A percentile compares a stretch with the other conserved stretches of the same genome.
Evolutionary conservation across 805 yeast genomes (phyloP).

Genomic region (Barnettozyma populi): DNA sequence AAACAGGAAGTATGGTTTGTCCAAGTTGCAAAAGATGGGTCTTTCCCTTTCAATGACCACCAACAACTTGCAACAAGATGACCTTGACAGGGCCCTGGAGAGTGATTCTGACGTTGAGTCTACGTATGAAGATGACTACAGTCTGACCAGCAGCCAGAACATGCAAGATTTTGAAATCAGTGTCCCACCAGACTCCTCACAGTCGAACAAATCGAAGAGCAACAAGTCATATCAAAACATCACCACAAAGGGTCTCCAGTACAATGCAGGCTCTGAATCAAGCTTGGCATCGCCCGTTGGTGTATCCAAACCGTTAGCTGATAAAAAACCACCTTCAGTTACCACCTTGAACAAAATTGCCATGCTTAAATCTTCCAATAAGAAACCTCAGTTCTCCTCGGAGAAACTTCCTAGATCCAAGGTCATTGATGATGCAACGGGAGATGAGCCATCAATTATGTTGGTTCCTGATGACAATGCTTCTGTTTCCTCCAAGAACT

Average conservation of each 20-base stretch:
- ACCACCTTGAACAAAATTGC: slow-evolving; percentile 12
- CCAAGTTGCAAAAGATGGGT: slow-evolving; percentile 71
- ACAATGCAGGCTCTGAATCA: background rate
- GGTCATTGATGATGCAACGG: slow-evolving; percentile 62
- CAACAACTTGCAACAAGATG: slow-evolving; percentile 37
- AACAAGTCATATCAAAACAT: background rate
- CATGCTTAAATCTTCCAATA: slow-evolving; percentile 18
- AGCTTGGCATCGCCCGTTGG: background rate
- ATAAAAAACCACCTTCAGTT: slow-evolving; percentile 3
- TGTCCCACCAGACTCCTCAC: background rate
- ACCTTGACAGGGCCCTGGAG: slow-evolving; percentile 17
- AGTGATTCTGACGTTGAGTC: slow-evolving; percentile 27
- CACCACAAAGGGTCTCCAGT: background rate
- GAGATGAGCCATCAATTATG: slow-evolving; percentile 58
- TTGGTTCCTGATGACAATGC: slow-evolving; percentile 44
- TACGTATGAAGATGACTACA: slow-evolving; percentile 19
- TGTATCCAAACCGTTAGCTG: background rate
- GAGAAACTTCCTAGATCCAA: slow-evolving; percentile 66
- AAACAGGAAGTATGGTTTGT: slow-evolving; percentile 35
- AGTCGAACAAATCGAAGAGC: background rate
- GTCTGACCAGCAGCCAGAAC: slow-evolving; percentile 1
- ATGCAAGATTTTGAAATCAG: background rate
- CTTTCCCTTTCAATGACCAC: slow-evolving; percentile 76
- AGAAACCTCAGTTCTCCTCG: slow-evolving; percentile 62
- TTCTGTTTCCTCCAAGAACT: background rate